Base-by-base conservation (phyloP, 2,329 filamentous ascomycete species). In the Plectosphaerella plurivora region DNA sequence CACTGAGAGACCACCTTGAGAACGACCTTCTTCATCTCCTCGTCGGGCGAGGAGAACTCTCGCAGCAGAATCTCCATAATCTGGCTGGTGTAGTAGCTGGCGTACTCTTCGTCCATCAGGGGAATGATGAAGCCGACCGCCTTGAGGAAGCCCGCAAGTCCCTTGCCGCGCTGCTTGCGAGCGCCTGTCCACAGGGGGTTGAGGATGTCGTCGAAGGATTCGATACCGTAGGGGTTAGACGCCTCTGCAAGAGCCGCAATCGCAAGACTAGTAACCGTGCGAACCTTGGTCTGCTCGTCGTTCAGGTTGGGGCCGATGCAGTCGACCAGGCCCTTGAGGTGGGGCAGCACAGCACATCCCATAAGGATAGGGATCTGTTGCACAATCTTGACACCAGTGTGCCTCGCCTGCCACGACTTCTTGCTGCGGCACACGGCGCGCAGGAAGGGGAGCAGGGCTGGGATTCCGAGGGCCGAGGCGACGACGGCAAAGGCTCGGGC, bases 1-100 rank as follows among this genome's bases (percentile, higher is more conserved):
- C 94, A 97, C 66, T 99, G 94, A 16, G 92, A 97, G 15, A 99
- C 86, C 25, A 99, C 94, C 72, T 97, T 97, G 53, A 99, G 76
- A 8, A 99, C 94, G 1, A 99, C 94, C 75, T 99, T 99, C 75
- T 97, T 99, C 94, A 99, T 99, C 71, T 99, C 94, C 70, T 99
- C 94, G 60, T 99, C 94, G 0, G 94, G 94, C 1, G 93, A 97
- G 7, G 91, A 89, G 65, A 99, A 99, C 67, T 99, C 94, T 63
- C 94, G 86, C 28, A 97, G 83, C 14, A 99, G 76, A 63, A 97
- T 97, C 70, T 97, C 94, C 93, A 99, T 97, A 63, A 99, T 97
- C 70, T 99, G 92, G 60, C 86, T 90, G 9, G 94, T 97, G 66
- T 99, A 99, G 74, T 99, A 99, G 68, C 97, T 97, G 71, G 94